Evolutionary conservation across 78 protist species (phyloP).

Genomic region (Dictyostelium purpureum): DNA sequence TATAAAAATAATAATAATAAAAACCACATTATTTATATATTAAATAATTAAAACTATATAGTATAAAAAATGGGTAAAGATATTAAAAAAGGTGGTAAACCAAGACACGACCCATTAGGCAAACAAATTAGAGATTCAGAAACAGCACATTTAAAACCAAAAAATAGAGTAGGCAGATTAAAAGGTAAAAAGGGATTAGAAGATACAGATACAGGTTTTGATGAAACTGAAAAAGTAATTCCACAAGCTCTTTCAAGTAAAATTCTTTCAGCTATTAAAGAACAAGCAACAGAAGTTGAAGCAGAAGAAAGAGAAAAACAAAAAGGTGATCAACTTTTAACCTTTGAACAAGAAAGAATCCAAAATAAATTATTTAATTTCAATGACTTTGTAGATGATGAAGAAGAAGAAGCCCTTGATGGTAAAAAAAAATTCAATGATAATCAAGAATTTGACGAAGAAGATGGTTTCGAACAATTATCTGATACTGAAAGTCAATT

Average conservation of each 20-base stretch:
- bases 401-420: slow-evolving; percentile 1
- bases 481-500: neutral
- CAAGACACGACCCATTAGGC: slow-evolving; percentile 76
- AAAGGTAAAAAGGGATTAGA: neutral
- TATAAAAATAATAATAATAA: neutral
- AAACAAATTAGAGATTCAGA: slow-evolving; percentile 76
- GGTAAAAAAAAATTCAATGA: neutral
- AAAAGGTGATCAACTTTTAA: neutral
- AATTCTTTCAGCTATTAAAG: slow-evolving; percentile 55
- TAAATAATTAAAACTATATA: neutral
- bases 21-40: neutral
- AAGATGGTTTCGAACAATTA: slow-evolving; percentile 50
- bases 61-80: slow-evolving; percentile 31
- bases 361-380: neutral
- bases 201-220: neutral
- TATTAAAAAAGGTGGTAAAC: neutral
- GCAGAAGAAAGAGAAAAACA: slow-evolving; percentile 33
- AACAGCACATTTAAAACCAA: neutral
- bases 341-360: slow-evolving; percentile 12
- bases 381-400: slow-evolving; percentile 67
- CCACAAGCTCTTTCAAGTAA: slow-evolving; percentile 34
- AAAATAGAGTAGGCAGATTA: slow-evolving; percentile 25
- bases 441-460: slow-evolving; percentile 10
- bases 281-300: slow-evolving; percentile 69
- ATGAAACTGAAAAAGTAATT: slow-evolving; percentile 35